Conservation (phyloP, 495 filamentous ascomycete genomes). For the Cercophora newfieldiana region DNA sequence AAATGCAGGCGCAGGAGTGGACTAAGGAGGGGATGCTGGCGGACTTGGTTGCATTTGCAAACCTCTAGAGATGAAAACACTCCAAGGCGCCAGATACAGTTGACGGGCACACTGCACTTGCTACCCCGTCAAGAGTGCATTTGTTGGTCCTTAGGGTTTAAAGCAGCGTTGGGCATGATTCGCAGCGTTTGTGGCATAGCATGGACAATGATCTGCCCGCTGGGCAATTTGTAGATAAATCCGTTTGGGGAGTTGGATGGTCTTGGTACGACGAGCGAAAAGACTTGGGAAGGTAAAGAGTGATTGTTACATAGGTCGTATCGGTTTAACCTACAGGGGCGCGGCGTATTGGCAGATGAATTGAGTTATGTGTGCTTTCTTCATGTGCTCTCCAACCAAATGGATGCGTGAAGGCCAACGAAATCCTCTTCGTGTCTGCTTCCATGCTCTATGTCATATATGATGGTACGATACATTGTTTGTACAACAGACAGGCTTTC, state of each 20-base stretch:
- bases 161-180: background rate
- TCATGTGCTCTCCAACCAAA: slow-evolving; percentile 14
- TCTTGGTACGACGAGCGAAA: slow-evolving; percentile 6
- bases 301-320: slow-evolving; percentile 3
- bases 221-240: background rate
- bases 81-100: background rate
- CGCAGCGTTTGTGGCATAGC: background rate
- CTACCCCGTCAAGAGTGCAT: too few relatives aligned
- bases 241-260: slow-evolving; percentile 16
- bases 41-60: slow-evolving; percentile 71
- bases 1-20: slow-evolving; percentile 56
- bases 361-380: slow-evolving; percentile 26
- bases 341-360: slow-evolving; percentile 15
- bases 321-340: background rate
- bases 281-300: slow-evolving; percentile 9
- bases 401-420: slow-evolving; percentile 1
- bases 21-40: slow-evolving; percentile 63
- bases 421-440: background rate
- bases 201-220: background rate
- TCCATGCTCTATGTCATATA: background rate
- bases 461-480: too few relatives aligned
- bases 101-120: too few relatives aligned
- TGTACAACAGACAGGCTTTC: too few relatives aligned
- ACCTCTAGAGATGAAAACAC: slow-evolving; percentile 50
- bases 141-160: background rate